Percentiles rank a stretch among this genome's conserved stretches.
Evolutionary conservation across 176 grass and related monocot genomes (phyloP).

Genomic region (Pontederia paniculata): DNA sequence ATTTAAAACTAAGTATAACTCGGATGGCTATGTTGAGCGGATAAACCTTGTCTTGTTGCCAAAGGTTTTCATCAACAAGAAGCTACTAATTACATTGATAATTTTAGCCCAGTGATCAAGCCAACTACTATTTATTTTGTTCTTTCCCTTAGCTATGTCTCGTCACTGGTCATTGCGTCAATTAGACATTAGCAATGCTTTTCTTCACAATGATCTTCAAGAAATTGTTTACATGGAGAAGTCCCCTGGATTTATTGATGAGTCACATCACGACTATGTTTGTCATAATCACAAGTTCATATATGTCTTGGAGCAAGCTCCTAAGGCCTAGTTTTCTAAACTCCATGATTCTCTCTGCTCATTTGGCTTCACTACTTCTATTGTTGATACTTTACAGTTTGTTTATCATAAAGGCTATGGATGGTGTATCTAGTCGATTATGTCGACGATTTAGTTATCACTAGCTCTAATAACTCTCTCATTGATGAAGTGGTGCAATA

Average conservation of each 20-base stretch:
- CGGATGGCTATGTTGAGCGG: too few relatives aligned
- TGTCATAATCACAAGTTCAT: too few relatives aligned
- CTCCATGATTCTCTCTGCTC: not conserved
- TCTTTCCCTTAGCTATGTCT: too few relatives aligned
- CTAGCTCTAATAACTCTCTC: too few relatives aligned
- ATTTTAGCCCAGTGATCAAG: constrained; percentile 3
- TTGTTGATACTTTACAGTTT: not conserved
- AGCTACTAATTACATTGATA: not conserved
- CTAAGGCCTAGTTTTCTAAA: not conserved
- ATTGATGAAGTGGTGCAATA: too few relatives aligned
- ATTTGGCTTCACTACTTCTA: not conserved
- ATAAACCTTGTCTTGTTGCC: too few relatives aligned
- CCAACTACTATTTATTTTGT: not conserved
- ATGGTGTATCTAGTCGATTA: not conserved
- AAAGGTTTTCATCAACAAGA: constrained; percentile 9
- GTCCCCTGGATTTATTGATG: not conserved
- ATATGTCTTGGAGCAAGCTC: constrained; percentile 5
- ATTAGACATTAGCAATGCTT: too few relatives aligned
- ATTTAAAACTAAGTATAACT: not conserved
- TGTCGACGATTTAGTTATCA: not conserved
- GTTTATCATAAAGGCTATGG: not conserved
- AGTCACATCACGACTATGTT: too few relatives aligned
- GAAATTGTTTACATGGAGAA: constrained; percentile 2
- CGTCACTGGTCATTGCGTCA: too few relatives aligned
- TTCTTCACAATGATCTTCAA: not conserved